Evolutionary conservation across 2,329 filamentous ascomycete species (phyloP).

Genomic region (Cercospora sojina): DNA sequence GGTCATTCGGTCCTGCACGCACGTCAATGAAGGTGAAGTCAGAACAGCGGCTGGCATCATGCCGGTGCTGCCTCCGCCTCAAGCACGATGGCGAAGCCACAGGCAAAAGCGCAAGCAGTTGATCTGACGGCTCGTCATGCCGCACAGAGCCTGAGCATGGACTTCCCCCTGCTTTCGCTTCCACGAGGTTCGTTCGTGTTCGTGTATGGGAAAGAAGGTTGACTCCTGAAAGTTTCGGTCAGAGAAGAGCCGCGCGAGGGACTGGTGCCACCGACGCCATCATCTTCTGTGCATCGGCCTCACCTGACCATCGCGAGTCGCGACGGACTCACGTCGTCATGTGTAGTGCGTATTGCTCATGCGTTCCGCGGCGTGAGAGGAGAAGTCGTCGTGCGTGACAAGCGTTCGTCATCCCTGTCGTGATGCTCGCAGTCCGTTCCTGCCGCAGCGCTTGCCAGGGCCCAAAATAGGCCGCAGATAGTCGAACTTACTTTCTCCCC

Average conservation of each 20-base stretch:
- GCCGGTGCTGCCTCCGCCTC: background rate
- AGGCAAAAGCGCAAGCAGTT: background rate
- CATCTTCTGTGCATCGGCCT: background rate
- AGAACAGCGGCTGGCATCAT: background rate
- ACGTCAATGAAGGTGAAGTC: background rate
- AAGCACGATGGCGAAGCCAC: background rate
- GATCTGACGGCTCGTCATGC: constrained; percentile 3
- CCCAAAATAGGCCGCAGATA: background rate
- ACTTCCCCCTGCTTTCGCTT: background rate
- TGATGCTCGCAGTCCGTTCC: background rate
- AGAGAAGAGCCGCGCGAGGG: background rate
- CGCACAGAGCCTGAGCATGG: constrained; percentile 7
- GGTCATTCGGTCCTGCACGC: background rate
- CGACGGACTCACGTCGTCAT: background rate
- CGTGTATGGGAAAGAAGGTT: background rate
- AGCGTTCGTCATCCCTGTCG: background rate
- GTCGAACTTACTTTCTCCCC: background rate
- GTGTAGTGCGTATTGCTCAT: background rate
- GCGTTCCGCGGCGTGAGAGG: background rate
- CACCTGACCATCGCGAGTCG: background rate
- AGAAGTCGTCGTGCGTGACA: background rate
- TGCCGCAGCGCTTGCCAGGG: background rate
- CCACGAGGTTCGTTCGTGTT: background rate
- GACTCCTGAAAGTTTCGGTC: background rate
- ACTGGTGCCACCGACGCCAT: background rate